A percentile compares a stretch with the other conserved stretches of the same genome.
Conservation (phyloP, 225 moss, liverwort and hornwort genomes). For the Bryoerythrophyllum caledonicum region DNA sequence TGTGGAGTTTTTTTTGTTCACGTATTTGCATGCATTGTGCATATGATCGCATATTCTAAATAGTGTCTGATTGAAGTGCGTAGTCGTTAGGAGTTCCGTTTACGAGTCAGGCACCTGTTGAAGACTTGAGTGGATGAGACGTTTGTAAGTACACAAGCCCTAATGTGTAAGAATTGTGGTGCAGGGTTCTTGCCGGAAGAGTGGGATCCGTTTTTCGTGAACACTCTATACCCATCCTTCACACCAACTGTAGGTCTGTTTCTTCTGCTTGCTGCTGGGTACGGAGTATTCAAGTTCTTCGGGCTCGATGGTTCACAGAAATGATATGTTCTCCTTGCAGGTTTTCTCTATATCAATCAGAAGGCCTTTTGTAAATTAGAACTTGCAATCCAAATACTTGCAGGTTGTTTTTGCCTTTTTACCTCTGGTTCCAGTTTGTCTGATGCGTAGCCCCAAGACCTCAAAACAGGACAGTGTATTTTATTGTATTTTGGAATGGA, state of each 20-base stretch:
- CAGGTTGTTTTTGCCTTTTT: neutral
- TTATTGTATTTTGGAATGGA: no score
- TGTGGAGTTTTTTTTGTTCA: neutral
- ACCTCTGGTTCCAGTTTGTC: neutral
- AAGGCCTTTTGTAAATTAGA: slow-evolving; percentile 20
- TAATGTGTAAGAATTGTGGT: slow-evolving; percentile 11
- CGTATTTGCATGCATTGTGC: no score
- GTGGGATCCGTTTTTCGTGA: slow-evolving; percentile 59
- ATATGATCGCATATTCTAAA: neutral
- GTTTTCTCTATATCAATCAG: slow-evolving; percentile 5
- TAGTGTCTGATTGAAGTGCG: neutral
- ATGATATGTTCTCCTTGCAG: slow-evolving; percentile 18
- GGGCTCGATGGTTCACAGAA: slow-evolving; percentile 45
- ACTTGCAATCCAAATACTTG: neutral
- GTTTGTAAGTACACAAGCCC: neutral
- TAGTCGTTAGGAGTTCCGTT: neutral
- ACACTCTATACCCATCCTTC: slow-evolving; percentile 54
- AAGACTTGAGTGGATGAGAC: neutral
- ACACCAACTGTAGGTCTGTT: slow-evolving; percentile 67
- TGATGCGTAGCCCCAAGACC: neutral
- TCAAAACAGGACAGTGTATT: no score
- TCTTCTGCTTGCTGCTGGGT: slow-evolving; percentile 54
- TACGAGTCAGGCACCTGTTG: neutral
- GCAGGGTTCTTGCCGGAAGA: slow-evolving; percentile 68
- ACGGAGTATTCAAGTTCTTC: slow-evolving; percentile 61